Evolutionary conservation across 2,329 filamentous ascomycete genomes (phyloP).

Genomic region (Drechslerella stenobrocha): DNA sequence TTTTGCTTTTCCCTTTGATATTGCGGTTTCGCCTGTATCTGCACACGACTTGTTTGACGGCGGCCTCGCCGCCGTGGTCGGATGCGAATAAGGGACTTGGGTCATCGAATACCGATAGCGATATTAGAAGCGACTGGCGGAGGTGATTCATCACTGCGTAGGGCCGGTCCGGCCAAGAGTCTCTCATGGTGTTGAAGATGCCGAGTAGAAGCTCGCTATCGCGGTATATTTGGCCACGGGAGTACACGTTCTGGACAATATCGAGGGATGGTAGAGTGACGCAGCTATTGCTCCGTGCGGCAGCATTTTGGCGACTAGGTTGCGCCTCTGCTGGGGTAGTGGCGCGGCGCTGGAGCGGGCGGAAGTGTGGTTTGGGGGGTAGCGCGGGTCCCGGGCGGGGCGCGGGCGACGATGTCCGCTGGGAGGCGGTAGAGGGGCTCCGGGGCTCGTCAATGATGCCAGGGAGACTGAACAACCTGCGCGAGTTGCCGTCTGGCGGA

Average conservation of each 20-base stretch:
- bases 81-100: slow-evolving; percentile 36
- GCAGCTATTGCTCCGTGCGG: slow-evolving; percentile 10
- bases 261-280: slow-evolving; percentile 39
- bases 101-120: slow-evolving; percentile 34
- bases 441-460: slow-evolving; percentile 17
- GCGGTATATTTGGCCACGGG: slow-evolving; percentile 17
- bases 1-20: not conserved
- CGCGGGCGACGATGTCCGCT: slow-evolving; percentile 1
- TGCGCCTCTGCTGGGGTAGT: slow-evolving; percentile 34
- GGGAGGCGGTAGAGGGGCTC: slow-evolving; percentile 15
- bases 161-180: slow-evolving; percentile 41
- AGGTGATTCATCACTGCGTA: slow-evolving; percentile 45
- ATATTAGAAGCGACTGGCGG: slow-evolving; percentile 32
- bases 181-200: slow-evolving; percentile 28
- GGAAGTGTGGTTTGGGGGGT: slow-evolving; percentile 38
- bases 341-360: slow-evolving; percentile 28
- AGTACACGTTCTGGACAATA: slow-evolving; percentile 21
- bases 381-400: slow-evolving; percentile 17
- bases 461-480: slow-evolving; percentile 22
- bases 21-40: slow-evolving; percentile 23
- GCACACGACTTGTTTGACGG: slow-evolving; percentile 30
- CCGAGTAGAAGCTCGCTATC: slow-evolving; percentile 38
- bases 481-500: not conserved
- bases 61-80: slow-evolving; percentile 22
- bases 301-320: slow-evolving; percentile 13